Evolutionary conservation across 345 rosid species (phyloP).

Genomic region (Euphorbia pulcherrima): DNA sequence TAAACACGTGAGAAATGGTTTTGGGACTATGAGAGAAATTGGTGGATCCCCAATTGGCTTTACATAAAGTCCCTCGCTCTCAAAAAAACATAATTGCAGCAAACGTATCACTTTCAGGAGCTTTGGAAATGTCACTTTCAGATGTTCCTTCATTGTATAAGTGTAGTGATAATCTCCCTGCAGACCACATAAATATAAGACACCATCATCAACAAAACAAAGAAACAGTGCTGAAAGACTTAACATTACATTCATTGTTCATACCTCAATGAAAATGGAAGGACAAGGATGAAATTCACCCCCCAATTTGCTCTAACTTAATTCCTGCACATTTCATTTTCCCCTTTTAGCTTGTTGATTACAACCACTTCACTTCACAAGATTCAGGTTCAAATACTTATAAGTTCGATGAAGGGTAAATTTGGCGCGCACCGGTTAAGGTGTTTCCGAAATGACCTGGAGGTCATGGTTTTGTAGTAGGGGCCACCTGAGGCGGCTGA

Average conservation of each 20-base stretch:
- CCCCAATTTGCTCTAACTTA: constrained; percentile 48
- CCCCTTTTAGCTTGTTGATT: neutral
- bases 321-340: constrained; percentile 39
- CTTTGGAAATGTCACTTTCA: constrained; percentile 49
- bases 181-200: constrained; percentile 8
- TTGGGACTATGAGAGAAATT: too few species aligned
- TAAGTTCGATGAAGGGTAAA: too few species aligned
- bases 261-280: constrained; percentile 46
- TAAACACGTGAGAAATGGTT: too few species aligned
- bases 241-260: neutral
- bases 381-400: neutral
- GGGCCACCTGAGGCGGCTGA: too few species aligned
- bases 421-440: too few species aligned
- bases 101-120: constrained; percentile 37
- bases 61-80: constrained; percentile 48
- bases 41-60: too few species aligned
- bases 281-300: constrained; percentile 39
- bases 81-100: constrained; percentile 46
- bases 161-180: constrained; percentile 54
- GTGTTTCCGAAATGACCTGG: too few species aligned
- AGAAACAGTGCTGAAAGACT: neutral
- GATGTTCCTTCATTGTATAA: constrained; percentile 36
- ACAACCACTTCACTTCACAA: neutral
- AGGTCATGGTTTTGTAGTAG: too few species aligned
- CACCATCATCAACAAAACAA: neutral